Percentiles rank a stretch among this genome's conserved stretches.
Conservation (phyloP, 2,329 filamentous ascomycete species). For the Pseudocercospora macadamiae region DNA sequence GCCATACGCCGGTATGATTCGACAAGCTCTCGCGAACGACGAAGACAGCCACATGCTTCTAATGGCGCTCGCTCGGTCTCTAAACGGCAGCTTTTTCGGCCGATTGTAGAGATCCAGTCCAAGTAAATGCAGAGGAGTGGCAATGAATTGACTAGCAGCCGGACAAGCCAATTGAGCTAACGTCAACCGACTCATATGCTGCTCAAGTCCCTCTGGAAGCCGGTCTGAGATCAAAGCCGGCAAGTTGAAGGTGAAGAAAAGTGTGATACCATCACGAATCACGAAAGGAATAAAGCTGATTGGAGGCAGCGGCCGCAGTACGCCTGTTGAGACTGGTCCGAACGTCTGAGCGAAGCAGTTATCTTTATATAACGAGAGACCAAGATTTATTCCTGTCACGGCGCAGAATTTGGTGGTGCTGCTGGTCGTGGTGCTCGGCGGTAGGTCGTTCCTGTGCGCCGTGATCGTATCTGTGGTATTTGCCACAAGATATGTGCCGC, state of each 20-base stretch:
- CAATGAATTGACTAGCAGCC: constrained; percentile 26
- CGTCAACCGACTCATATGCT: constrained; percentile 18
- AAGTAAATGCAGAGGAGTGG: constrained; percentile 28
- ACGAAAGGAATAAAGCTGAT: constrained; percentile 26
- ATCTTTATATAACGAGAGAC: constrained; percentile 29
- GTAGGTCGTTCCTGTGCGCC: constrained; percentile 13
- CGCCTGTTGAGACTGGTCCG: constrained; percentile 19
- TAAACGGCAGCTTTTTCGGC: constrained; percentile 6
- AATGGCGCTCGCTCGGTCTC: constrained; percentile 15
- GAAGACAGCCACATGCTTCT: constrained; percentile 21
- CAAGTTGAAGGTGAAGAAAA: constrained; percentile 28
- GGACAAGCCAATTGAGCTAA: constrained; percentile 25
- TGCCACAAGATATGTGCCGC: constrained; percentile 28
- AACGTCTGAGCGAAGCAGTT: constrained; percentile 26
- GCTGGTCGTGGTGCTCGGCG: constrained; percentile 18
- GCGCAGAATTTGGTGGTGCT: constrained; percentile 24
- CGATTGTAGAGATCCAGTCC: constrained; percentile 29
- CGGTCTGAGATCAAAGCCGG: constrained; percentile 21
- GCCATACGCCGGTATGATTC: constrained; percentile 29
- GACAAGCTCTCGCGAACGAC: constrained; percentile 24
- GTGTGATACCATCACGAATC: constrained; percentile 26
- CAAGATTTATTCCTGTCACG: constrained; percentile 25
- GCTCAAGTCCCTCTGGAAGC: constrained; percentile 23
- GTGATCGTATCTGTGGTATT: constrained; percentile 26
- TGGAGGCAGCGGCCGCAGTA: constrained; percentile 19